Percentiles rank a stretch among this genome's conserved stretches.
phyloP scores from a whole-genome alignment of 2,329 filamentous ascomycete species.

The Metarhizium robertsii region DNA sequence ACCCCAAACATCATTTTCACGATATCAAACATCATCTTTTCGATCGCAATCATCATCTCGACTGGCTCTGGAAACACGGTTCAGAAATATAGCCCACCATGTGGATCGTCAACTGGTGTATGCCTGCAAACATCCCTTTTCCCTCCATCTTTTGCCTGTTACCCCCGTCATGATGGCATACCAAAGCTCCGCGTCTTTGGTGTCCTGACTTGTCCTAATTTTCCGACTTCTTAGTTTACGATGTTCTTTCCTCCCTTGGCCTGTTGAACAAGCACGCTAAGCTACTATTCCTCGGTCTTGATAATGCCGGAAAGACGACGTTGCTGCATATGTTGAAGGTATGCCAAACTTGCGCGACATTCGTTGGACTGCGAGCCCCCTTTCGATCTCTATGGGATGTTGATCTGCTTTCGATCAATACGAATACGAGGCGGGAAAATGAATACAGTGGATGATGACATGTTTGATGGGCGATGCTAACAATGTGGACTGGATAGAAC shows the following conservation, averaged over 20 bases:
- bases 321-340: slow-evolving; percentile 94
- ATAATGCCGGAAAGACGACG: slow-evolving; percentile 92
- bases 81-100: slow-evolving; percentile 38
- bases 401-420: neutral
- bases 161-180: neutral
- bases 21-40: neutral
- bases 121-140: slow-evolving; percentile 23
- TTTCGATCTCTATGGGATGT: neutral
- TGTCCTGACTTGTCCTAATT: slow-evolving; percentile 24
- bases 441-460: neutral
- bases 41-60: slow-evolving; percentile 11
- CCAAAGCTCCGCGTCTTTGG: neutral
- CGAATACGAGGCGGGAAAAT: neutral
- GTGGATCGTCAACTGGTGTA: slow-evolving; percentile 98
- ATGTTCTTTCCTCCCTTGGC: slow-evolving; percentile 77
- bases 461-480: slow-evolving; percentile 13
- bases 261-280: slow-evolving; percentile 95
- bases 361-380: neutral
- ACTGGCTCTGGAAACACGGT: slow-evolving; percentile 8
- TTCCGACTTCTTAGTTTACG: slow-evolving; percentile 52
- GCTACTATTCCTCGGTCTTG: slow-evolving; percentile 84
- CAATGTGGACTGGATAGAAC: slow-evolving; percentile 45
- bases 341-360: slow-evolving; percentile 18
- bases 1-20: slow-evolving; percentile 5
- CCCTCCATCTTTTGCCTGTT: slow-evolving; percentile 5